Percentiles rank a stretch among this genome's conserved stretches.
Conservation (phyloP, 495 filamentous ascomycete species). For the Penicillium malachiteum region DNA sequence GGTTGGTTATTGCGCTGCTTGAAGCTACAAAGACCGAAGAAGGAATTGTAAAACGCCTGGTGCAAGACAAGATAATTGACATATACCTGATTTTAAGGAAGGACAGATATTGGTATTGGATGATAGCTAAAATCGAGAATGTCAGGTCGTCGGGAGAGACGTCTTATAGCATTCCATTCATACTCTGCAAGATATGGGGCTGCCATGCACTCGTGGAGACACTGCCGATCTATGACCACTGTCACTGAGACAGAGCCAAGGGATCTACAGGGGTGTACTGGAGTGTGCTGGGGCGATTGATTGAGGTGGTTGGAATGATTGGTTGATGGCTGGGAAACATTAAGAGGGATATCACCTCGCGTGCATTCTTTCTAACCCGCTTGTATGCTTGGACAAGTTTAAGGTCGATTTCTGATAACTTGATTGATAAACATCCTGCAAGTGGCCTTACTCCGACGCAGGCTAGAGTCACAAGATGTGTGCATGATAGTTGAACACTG, state of each 20-base stretch:
- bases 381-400: not conserved
- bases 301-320: not conserved
- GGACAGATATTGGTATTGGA: not conserved
- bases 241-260: constrained; percentile 2
- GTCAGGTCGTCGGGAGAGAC: constrained; percentile 12
- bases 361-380: not conserved
- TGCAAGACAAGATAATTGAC: too few relatives aligned
- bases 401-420: too few relatives aligned
- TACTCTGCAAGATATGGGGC: constrained; percentile 2
- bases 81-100: not conserved
- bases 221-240: not conserved
- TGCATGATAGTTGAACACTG: too few relatives aligned
- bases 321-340: not conserved
- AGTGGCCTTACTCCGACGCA: too few relatives aligned
- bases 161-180: constrained; percentile 23
- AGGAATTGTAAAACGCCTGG: too few relatives aligned
- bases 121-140: not conserved
- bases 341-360: not conserved
- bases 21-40: not conserved
- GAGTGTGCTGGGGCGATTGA: not conserved
- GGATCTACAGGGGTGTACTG: not conserved
- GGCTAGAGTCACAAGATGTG: too few relatives aligned
- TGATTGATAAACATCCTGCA: too few relatives aligned
- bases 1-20: not conserved
- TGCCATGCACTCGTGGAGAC: constrained; percentile 11